Conservation (phyloP, 208 protist species). For the Trypanosoma vivax region DNA sequence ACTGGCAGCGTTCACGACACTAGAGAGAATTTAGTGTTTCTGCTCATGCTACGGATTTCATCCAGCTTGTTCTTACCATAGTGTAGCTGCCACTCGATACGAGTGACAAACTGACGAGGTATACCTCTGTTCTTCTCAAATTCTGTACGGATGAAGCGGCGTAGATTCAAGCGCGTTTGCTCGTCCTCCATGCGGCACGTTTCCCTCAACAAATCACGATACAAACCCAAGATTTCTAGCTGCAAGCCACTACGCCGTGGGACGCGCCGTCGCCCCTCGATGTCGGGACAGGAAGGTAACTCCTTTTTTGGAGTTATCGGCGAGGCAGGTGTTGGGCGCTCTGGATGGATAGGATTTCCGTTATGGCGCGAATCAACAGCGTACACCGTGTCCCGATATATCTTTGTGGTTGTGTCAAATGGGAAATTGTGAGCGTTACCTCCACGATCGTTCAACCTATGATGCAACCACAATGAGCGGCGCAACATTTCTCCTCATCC, state of each 20-base stretch:
- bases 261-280: neutral
- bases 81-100: constrained; percentile 82
- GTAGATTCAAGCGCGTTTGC: constrained; percentile 38
- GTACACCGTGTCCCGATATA: constrained; percentile 68
- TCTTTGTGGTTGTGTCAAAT: constrained; percentile 63
- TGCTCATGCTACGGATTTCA: constrained; percentile 63
- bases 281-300: too few relatives aligned
- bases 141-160: constrained; percentile 57
- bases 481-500: constrained; percentile 17
- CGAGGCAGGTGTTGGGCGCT: constrained; percentile 1
- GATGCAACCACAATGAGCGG: constrained; percentile 11
- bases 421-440: constrained; percentile 51
- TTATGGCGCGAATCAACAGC: constrained; percentile 18
- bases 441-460: constrained; percentile 42
- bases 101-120: constrained; percentile 54
- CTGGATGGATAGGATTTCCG: constrained; percentile 35
- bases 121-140: constrained; percentile 60
- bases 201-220: constrained; percentile 62
- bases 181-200: constrained; percentile 46
- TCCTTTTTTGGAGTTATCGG: neutral
- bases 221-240: constrained; percentile 59
- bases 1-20: too few relatives aligned
- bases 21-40: constrained; percentile 53
- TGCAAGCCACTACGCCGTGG: constrained; percentile 74
- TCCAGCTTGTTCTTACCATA: constrained; percentile 75